A percentile compares a stretch with the other conserved stretches of the same genome.
Evolutionary conservation across 2,329 filamentous ascomycete genomes (phyloP).

Genomic region (Colletotrichum lindemuthianum): DNA sequence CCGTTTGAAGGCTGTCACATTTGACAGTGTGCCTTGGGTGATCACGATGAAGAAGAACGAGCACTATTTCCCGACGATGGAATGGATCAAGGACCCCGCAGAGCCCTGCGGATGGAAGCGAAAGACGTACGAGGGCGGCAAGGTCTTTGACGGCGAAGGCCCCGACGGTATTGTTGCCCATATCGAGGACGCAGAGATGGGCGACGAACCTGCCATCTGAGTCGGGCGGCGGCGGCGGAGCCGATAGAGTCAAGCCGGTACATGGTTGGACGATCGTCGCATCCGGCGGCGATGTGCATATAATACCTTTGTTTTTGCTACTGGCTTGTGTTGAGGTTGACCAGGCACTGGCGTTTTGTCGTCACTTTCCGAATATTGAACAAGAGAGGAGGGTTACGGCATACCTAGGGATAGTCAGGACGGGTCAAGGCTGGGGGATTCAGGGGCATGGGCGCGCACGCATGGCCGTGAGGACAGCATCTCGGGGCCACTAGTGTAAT

Average conservation of each 20-base stretch:
- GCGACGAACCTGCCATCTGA: conserved; percentile 39
- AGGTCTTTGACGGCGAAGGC: conserved; percentile 64
- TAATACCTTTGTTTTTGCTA: neutral
- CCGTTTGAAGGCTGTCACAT: conserved; percentile 95
- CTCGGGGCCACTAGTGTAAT: conserved; percentile 10
- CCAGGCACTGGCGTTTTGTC: too few relatives aligned
- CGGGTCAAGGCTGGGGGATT: conserved; percentile 33
- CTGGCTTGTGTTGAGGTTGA: too few relatives aligned
- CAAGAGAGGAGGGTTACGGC: neutral
- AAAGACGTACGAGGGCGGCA: conserved; percentile 68
- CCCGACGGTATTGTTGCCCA: conserved; percentile 56
- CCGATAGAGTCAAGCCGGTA: neutral
- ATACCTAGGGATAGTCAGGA: conserved; percentile 17
- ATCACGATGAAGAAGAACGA: conserved; percentile 99
- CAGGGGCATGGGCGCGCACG: conserved; percentile 32
- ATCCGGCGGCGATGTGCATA: neutral
- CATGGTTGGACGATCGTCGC: neutral
- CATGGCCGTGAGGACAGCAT: conserved; percentile 36
- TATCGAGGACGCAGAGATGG: conserved; percentile 56
- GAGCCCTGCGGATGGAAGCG: conserved; percentile 71
- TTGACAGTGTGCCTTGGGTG: conserved; percentile 99
- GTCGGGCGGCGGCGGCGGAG: neutral
- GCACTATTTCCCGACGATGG: conserved; percentile 85
- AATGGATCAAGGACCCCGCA: conserved; percentile 72
- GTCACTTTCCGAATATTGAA: too few relatives aligned